These are phyloP conservation scores for Pachyrhizus erosus DNA, from an alignment of 306 rosid species.

Conservation along the genomic window DNA sequence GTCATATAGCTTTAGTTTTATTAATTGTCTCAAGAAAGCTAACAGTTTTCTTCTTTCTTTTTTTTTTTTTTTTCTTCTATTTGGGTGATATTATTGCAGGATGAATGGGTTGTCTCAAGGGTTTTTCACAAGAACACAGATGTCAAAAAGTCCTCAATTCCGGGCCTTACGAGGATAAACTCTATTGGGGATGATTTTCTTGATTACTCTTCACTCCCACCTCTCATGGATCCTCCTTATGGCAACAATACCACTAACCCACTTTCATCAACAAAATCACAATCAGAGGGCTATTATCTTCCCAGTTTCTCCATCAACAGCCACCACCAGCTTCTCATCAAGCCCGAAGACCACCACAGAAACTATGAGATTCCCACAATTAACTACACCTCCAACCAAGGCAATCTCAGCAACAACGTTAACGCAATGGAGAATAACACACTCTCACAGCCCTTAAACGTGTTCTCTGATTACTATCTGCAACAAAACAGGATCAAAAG, in stretches of 20 bases:
- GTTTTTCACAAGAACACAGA: slow-evolving; percentile 81
- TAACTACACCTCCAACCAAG: slow-evolving; percentile 36
- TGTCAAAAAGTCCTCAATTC: slow-evolving; percentile 41
- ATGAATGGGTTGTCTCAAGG: slow-evolving; percentile 92
- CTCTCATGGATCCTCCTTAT: slow-evolving; percentile 62
- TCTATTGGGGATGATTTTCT: slow-evolving; percentile 63
- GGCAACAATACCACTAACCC: slow-evolving; percentile 7
- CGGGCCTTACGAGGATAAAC: slow-evolving; percentile 52
- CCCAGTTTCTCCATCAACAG: slow-evolving; percentile 47
- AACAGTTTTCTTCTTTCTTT: not conserved
- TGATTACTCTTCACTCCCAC: slow-evolving; percentile 75
- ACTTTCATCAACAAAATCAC: slow-evolving; percentile 40
- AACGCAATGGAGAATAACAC: slow-evolving; percentile 28
- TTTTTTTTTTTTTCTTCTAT: not conserved
- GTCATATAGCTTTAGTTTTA: slow-evolving; percentile 23
- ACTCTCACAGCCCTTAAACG: slow-evolving; percentile 40
- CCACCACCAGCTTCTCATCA: slow-evolving; percentile 37
- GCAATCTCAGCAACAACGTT: slow-evolving; percentile 35
- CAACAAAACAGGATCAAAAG: slow-evolving; percentile 43
- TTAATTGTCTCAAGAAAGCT: slow-evolving; percentile 38
- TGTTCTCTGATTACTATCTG: slow-evolving; percentile 43
- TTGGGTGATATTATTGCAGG: slow-evolving; percentile 51
- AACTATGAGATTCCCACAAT: slow-evolving; percentile 43
- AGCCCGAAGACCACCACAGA: slow-evolving; percentile 44
- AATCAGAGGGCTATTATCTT: slow-evolving; percentile 54